Evolutionary conservation across 164 flowering plant genomes (phyloP).

Genomic region (Santalum album): DNA sequence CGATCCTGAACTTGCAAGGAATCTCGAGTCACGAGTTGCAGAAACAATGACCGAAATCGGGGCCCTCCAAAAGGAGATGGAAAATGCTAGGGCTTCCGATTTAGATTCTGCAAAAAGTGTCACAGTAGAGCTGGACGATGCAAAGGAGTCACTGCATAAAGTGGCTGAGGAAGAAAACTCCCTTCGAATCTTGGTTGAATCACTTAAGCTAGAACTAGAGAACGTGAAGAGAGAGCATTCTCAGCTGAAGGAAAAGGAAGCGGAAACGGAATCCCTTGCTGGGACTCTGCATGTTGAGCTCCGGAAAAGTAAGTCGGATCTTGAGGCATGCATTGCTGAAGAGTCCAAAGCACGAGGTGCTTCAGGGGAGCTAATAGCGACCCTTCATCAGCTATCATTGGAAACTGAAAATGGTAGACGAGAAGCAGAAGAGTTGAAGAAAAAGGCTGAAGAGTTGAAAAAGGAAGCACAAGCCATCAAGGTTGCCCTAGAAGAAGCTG

Average conservation of each 20-base stretch:
- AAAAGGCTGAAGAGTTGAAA: slow-evolving; percentile 52
- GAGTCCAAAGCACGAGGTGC: slow-evolving; percentile 52
- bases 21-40: slow-evolving; percentile 46
- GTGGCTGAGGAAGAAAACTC: slow-evolving; percentile 75
- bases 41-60: slow-evolving; percentile 42
- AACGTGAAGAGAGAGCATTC: slow-evolving; percentile 66
- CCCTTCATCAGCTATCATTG: slow-evolving; percentile 45
- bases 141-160: slow-evolving; percentile 66
- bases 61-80: slow-evolving; percentile 43
- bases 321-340: slow-evolving; percentile 51
- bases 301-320: slow-evolving; percentile 57
- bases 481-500: slow-evolving; percentile 49
- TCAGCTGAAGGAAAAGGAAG: slow-evolving; percentile 68
- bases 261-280: slow-evolving; percentile 63
- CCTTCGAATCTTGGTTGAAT: slow-evolving; percentile 48
- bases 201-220: slow-evolving; percentile 67
- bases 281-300: slow-evolving; percentile 72
- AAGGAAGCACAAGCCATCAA: slow-evolving; percentile 48
- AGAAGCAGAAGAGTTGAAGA: slow-evolving; percentile 60
- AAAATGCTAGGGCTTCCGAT: slow-evolving; percentile 51
- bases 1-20: slow-evolving; percentile 37
- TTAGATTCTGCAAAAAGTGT: slow-evolving; percentile 53
- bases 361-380: slow-evolving; percentile 53
- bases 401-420: slow-evolving; percentile 53
- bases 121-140: slow-evolving; percentile 67